Evolutionary conservation across 306 rosid genomes (phyloP), one percentile per base, ranked within the genome.

Genomic region (Castanea sativa): DNA sequence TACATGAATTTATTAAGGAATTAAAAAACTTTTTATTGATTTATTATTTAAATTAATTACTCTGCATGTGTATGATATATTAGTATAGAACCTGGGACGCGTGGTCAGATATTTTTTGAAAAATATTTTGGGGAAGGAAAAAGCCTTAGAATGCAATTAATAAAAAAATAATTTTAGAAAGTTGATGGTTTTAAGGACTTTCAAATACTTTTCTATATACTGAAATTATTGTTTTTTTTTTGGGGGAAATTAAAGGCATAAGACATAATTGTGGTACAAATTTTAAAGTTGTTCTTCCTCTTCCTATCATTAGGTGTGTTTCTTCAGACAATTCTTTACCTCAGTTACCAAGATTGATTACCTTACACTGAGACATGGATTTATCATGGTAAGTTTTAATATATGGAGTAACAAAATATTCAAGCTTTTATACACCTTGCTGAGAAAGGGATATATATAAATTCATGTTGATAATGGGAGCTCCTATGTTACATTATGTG

Each of bases 271-370:
- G 65, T 61, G 35, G 19, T 5, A 61, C n/a, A 61, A 2, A 25
- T 12, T 6, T 29, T 63, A 19, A 38, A 69, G 20, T 18, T 55
- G 1, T 45, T 63, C 61, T n/a, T 9, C 52, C 18, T 69, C 55
- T 15, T 76, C 43, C 32, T 79, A 11, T 5, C 55, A 59, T 43
- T 84, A 94, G 99, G 91, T 84, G 73, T 86, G 97, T 78, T 94
- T 94, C 89, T 91, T 92, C 87, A 85, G 99, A 78, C 99, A 94
- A 78, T 92, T 94, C 81, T 43, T 67, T 65, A 85, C 85, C 72
- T 91, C 97, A n/a, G 87, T 91, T 52, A 80, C 83, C 9, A 92
- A 83, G 85, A 90, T 80, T 81, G 99, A 94, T 78, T 94, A 94
- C 86, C 45, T 86, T 76, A 80, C 93, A 21, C 74, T 94, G 30